phyloP scores from a whole-genome alignment of 176 grass and related monocot genomes.

The Urochloa ruziziensis region DNA sequence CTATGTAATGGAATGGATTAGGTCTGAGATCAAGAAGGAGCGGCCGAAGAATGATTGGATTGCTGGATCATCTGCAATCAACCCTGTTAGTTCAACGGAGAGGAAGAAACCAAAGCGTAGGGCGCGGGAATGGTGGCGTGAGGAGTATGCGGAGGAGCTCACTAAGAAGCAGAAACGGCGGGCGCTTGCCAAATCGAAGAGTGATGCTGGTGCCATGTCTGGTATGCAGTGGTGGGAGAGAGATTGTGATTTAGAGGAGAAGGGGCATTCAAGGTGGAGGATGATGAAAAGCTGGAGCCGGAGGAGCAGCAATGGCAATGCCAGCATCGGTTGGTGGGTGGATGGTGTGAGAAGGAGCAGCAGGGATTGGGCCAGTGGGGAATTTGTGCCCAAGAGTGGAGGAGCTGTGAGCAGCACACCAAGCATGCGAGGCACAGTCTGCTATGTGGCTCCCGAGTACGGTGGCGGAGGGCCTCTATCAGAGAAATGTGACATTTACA shows the following conservation, averaged over 20 bases:
- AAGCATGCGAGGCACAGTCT: conserved; percentile 95
- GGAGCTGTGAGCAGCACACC: conserved; percentile 88
- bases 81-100: conserved; percentile 31
- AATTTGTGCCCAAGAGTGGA: conserved; percentile 70
- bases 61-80: conserved; percentile 31
- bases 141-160: conserved; percentile 93
- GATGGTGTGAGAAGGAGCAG: conserved; percentile 58
- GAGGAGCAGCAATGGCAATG: conserved; percentile 49
- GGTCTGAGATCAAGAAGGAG: conserved; percentile 96
- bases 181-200: conserved; percentile 61
- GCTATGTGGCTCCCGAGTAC: conserved; percentile 93
- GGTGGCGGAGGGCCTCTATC: conserved; percentile 75
- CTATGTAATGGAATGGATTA: conserved; percentile 99
- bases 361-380: conserved; percentile 59
- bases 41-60: conserved; percentile 79
- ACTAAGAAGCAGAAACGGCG: conserved; percentile 72
- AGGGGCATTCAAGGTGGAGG: conserved; percentile 59
- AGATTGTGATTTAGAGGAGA: conserved; percentile 58
- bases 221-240: conserved; percentile 76
- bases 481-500: conserved; percentile 98
- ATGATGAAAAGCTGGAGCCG: conserved; percentile 80
- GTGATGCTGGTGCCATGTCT: conserved; percentile 33
- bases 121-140: conserved; percentile 88
- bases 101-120: conserved; percentile 63
- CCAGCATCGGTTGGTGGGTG: conserved; percentile 59